Evolutionary conservation across 768 basidiomycete species (phyloP).

Genomic region (Mycena metata): DNA sequence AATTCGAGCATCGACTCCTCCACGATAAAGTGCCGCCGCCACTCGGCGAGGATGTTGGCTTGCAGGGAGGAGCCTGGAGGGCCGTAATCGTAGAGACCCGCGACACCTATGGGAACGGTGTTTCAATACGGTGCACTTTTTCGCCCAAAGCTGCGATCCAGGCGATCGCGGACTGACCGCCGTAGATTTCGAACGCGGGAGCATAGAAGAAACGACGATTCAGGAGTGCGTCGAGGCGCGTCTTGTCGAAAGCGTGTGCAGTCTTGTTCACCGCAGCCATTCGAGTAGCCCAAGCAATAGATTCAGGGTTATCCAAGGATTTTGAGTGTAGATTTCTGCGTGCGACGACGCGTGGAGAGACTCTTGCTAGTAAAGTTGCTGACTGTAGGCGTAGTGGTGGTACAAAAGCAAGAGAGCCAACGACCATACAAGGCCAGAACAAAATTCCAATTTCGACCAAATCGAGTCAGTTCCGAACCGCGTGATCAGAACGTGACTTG

Average conservation of each 20-base stretch:
- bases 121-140: not conserved
- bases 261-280: slow-evolving; percentile 76
- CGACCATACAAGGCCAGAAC: slow-evolving; percentile 13
- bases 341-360: not conserved
- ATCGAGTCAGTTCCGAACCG: slow-evolving; percentile 8
- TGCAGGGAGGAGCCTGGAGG: slow-evolving; percentile 96
- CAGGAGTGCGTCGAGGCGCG: slow-evolving; percentile 85
- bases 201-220: slow-evolving; percentile 97
- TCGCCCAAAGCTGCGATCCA: not conserved
- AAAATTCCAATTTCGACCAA: not conserved
- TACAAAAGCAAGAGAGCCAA: slow-evolving; percentile 21
- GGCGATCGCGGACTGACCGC: slow-evolving; percentile 71
- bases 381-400: slow-evolving; percentile 6
- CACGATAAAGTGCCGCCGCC: slow-evolving; percentile 98
- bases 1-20: slow-evolving; percentile 99
- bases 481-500: slow-evolving; percentile 1
- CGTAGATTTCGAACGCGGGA: slow-evolving; percentile 98
- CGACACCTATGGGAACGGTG: slow-evolving; percentile 74
- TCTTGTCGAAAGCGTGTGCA: slow-evolving; percentile 90
- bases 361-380: slow-evolving; percentile 11
- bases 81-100: slow-evolving; percentile 98
- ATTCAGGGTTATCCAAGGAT: not conserved
- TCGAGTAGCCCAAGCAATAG: not conserved
- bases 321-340: slow-evolving; percentile 21
- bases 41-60: slow-evolving; percentile 96